A percentile compares a stretch with the other conserved stretches of the same genome.
phyloP scores from a whole-genome alignment of 805 yeast species.

The Zygosaccharomyces lentus region DNA sequence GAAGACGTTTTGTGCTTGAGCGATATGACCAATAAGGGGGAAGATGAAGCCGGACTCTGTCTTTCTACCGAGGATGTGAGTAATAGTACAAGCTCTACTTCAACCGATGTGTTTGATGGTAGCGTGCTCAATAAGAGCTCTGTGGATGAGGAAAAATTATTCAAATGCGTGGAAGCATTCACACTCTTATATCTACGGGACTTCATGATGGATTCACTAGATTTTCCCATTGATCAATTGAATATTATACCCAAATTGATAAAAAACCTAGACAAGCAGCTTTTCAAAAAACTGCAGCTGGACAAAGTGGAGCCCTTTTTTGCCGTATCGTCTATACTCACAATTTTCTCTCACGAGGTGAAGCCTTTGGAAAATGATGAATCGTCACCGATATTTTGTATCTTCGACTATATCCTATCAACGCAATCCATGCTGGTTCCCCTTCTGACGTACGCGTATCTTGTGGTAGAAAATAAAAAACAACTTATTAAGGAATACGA shows the following conservation, averaged over 20 bases:
- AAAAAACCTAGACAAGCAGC: slow-evolving; percentile 42
- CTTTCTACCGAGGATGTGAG: slow-evolving; percentile 9
- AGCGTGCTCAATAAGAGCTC: slow-evolving; percentile 4
- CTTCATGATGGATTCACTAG: slow-evolving; percentile 71
- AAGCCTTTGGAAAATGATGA: slow-evolving; percentile 29
- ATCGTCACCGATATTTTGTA: slow-evolving; percentile 43
- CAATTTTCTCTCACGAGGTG: slow-evolving; percentile 73
- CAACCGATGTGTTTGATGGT: slow-evolving; percentile 15
- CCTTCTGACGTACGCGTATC: slow-evolving; percentile 58
- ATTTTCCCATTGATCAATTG: slow-evolving; percentile 62
- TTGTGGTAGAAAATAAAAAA: slow-evolving; percentile 45
- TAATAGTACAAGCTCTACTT: slow-evolving; percentile 16
- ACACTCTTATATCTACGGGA: slow-evolving; percentile 69
- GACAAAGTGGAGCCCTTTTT: slow-evolving; percentile 53
- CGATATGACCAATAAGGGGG: slow-evolving; percentile 22
- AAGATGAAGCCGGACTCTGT: slow-evolving; percentile 2
- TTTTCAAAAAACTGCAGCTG: slow-evolving; percentile 37
- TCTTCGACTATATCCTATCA: slow-evolving; percentile 69
- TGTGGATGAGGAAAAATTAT: slow-evolving; percentile 34
- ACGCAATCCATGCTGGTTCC: slow-evolving; percentile 50
- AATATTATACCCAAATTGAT: slow-evolving; percentile 61
- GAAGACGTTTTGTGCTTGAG: slow-evolving; percentile 14
- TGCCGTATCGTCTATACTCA: slow-evolving; percentile 71
- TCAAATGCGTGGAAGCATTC: slow-evolving; percentile 48
- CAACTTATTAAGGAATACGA: slow-evolving; percentile 37